Evolutionary conservation across 768 basidiomycete genomes (phyloP).

Genomic region (Chlorophyllum brunneum): DNA sequence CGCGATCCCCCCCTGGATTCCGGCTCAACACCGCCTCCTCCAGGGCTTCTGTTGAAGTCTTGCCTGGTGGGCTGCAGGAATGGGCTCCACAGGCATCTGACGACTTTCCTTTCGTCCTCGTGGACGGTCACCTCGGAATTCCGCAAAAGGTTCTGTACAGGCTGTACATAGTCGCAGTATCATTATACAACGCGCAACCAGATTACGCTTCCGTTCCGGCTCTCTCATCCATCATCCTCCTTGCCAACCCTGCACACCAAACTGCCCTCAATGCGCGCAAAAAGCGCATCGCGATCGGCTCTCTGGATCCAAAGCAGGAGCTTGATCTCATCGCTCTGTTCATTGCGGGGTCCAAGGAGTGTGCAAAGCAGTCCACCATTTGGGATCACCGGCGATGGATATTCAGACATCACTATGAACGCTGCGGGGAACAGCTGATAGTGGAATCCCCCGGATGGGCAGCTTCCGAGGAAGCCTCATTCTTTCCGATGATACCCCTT

Average conservation of each 20-base stretch:
- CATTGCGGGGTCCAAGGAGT: constrained; percentile 47
- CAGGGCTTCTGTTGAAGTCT: constrained; percentile 54
- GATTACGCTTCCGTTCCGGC: background rate
- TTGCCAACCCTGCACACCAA: constrained; percentile 67
- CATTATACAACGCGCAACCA: constrained; percentile 15
- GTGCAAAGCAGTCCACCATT: constrained; percentile 60
- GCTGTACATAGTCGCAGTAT: constrained; percentile 44
- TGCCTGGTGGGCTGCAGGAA: constrained; percentile 51
- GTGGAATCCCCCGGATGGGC: constrained; percentile 18
- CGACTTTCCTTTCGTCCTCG: constrained; percentile 48
- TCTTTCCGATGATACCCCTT: constrained; percentile 32
- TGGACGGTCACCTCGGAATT: constrained; percentile 60
- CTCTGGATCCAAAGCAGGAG: constrained; percentile 40
- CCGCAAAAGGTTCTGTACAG: constrained; percentile 53
- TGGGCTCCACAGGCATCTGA: constrained; percentile 31
- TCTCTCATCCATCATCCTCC: constrained; percentile 38
- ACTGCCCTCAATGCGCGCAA: constrained; percentile 65
- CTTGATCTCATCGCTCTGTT: constrained; percentile 42
- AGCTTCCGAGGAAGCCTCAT: constrained; percentile 21
- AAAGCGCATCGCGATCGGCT: constrained; percentile 36
- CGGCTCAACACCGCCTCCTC: background rate
- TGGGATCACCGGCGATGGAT: constrained; percentile 76
- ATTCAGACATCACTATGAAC: constrained; percentile 31
- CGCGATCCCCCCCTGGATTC: background rate
- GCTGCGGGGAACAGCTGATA: background rate